Base-by-base conservation (phyloP, 345 rosid genomes). In the Theobroma cacao region DNA sequence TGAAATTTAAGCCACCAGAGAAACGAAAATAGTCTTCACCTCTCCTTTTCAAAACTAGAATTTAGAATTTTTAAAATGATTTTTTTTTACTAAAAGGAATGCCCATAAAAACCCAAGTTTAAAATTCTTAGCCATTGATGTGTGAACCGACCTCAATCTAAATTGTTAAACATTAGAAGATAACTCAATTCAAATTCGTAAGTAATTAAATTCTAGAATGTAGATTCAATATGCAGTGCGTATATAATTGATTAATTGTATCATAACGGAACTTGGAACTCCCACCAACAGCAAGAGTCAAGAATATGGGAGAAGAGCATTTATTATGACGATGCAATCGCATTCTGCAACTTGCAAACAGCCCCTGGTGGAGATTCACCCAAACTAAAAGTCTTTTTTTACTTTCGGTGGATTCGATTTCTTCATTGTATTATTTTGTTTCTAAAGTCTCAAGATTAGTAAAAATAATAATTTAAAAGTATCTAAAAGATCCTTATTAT, bases 341-440 rank as follows among this genome's bases (percentile, higher is more conserved):
- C 72, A 67, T 13, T n/a, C 13, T 56, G 14, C 61, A 56, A 48
- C 20, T 15, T 63, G 68, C 71, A 66, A 40, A 13, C 26, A 28
- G 40, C 56, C 36, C 24, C 8, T 43, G 43, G 7, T 12, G 40
- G 48, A 26, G 53, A 43, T 26, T 69, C 56, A 30, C 17, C 73
- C 56, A 17, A 47, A 8, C 74, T 48, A 30, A 48, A 8, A 28
- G 40, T 26, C 26, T 24, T 7, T 28, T 69, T 18, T 18, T 28
- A 70, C 74, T 70, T 70, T 70, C 59, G 74, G 74, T 18, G 59
- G 59, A 17, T 36, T 64, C 5, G 15, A 64, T 36, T 64, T 47
- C 17, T 30, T 68, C 43, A 43, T 45, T 30, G 4, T 10, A 28
- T 34, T 48, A 43, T 43, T 68, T 43, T 45, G 56, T 26, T 45